Evolutionary conservation across 2,329 filamentous ascomycete genomes (phyloP).

Genomic region (Orbilia javanica): DNA sequence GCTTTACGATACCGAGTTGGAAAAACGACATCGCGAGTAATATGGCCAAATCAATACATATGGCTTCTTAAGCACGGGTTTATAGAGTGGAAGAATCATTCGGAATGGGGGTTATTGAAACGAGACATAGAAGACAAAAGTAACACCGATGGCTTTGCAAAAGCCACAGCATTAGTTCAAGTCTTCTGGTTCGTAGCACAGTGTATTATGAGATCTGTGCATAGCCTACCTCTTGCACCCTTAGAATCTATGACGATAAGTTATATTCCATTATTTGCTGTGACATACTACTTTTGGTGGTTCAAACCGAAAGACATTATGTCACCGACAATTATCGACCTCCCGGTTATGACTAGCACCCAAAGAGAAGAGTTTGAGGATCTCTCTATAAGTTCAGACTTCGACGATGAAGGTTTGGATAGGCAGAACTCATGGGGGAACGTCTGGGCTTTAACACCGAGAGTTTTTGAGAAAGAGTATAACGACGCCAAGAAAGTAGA

Average conservation of each 20-base stretch:
- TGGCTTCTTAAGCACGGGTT: constrained; percentile 63
- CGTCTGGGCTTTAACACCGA: constrained; percentile 63
- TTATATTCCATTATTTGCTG: constrained; percentile 64
- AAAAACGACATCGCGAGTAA: constrained; percentile 60
- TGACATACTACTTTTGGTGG: constrained; percentile 65
- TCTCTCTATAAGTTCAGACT: constrained; percentile 62
- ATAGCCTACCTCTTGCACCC: constrained; percentile 63
- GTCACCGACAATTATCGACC: constrained; percentile 62
- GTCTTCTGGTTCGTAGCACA: constrained; percentile 64
- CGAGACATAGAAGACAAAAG: constrained; percentile 63
- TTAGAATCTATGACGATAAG: constrained; percentile 65
- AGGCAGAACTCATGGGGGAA: constrained; percentile 61
- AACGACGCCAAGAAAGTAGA: constrained; percentile 63
- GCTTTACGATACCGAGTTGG: constrained; percentile 63
- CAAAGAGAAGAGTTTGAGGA: constrained; percentile 61
- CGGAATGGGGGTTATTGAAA: constrained; percentile 62
- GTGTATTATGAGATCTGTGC: constrained; percentile 63
- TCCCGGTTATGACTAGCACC: constrained; percentile 62
- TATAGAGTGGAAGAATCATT: constrained; percentile 62
- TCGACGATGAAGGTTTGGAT: constrained; percentile 62
- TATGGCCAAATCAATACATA: constrained; percentile 64
- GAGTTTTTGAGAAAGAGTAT: constrained; percentile 63
- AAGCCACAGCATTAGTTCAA: constrained; percentile 63
- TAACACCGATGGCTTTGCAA: constrained; percentile 63
- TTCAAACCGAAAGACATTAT: constrained; percentile 65